A percentile compares a stretch with the other conserved stretches of the same genome.
Conservation (phyloP, 257 asterid species). For the Scutellaria barbata region DNA sequence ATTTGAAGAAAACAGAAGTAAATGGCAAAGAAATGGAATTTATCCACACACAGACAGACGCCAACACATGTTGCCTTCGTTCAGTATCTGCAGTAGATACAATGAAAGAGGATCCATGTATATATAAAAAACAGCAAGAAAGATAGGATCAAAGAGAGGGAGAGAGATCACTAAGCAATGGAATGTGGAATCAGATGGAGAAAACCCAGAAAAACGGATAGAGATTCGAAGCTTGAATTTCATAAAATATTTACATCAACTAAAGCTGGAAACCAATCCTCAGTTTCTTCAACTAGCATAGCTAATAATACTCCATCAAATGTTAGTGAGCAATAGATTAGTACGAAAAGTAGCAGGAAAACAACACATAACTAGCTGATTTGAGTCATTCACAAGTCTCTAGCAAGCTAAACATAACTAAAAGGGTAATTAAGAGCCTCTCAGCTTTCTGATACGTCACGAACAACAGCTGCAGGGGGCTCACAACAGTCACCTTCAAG, state of each 20-base stretch:
- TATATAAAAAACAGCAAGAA: too few relatives aligned
- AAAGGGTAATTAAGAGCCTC: slow-evolving; percentile 14
- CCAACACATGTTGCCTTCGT: too few relatives aligned
- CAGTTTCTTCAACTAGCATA: slow-evolving; percentile 27
- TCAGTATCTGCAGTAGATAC: too few relatives aligned
- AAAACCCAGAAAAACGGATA: too few relatives aligned
- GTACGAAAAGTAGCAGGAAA: neutral
- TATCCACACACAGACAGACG: too few relatives aligned
- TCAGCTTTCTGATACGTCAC: slow-evolving; percentile 30
- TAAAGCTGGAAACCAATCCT: slow-evolving; percentile 9
- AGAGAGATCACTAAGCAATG: too few relatives aligned
- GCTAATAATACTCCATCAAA: neutral
- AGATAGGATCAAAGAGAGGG: neutral
- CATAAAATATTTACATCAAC: slow-evolving; percentile 22
- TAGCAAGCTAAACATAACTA: slow-evolving; percentile 33
- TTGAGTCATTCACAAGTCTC: neutral
- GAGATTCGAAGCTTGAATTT: slow-evolving; percentile 9
- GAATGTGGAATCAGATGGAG: too few relatives aligned
- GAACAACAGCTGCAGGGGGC: slow-evolving; percentile 10
- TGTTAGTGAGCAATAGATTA: slow-evolving; percentile 11
- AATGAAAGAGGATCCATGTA: too few relatives aligned
- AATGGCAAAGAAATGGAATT: too few relatives aligned
- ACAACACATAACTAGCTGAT: slow-evolving; percentile 5
- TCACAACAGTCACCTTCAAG: slow-evolving; percentile 35
- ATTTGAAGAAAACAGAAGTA: too few relatives aligned